Base-by-base conservation (phyloP, 163 green algal species). In the Scenedesmus sp. region DNA sequence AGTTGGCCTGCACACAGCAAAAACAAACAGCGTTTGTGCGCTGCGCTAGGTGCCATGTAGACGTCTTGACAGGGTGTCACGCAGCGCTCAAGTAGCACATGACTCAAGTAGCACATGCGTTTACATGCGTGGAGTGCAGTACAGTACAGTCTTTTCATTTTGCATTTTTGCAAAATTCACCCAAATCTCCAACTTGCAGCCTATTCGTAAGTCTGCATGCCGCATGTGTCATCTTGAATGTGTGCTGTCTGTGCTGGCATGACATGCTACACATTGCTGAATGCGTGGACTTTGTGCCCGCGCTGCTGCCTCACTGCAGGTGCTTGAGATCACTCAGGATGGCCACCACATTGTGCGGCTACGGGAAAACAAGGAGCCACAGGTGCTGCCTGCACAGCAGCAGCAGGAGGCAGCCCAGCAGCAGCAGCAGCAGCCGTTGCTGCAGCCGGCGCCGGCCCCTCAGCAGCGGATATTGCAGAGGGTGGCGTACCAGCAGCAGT, bases 321-420 rank as follows among this genome's bases (percentile, higher is more conserved):
- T 97, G 79, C 79, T 92, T 6, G 88, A 92, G 73, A 92, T 92
- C 54, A 84, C 54, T 54, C 74, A 82, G 34, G 81, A 92, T n/a
- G 88, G 81, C 9, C 34, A 76, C n/a, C 88, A 88, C 15, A 74
- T 92, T 52, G 55, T 91, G 8, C 57, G 88, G 9, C 56, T 91
- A 20, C 34, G 46, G 10, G 88, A 88, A 52, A 64, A 56, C 60
- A 34, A 34, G 20, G 74, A 52, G 54, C 34, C 88, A 2, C 55
- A 88, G 13, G 57, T 88, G 0, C 2, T 92, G 26, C 23, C 56
- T 20, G 23, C 62, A 0, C 16, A 16, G 20, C 34, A 66, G 26
- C 46, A 83, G 66, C 46, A 55, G 73, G n/a, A 84, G 9, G 18
- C 34, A 54, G 59, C 52, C 8, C 77, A 74, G 77, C 60, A 56